Conservation (phyloP, 768 basidiomycete species). For the Dendrothele bispora region DNA sequence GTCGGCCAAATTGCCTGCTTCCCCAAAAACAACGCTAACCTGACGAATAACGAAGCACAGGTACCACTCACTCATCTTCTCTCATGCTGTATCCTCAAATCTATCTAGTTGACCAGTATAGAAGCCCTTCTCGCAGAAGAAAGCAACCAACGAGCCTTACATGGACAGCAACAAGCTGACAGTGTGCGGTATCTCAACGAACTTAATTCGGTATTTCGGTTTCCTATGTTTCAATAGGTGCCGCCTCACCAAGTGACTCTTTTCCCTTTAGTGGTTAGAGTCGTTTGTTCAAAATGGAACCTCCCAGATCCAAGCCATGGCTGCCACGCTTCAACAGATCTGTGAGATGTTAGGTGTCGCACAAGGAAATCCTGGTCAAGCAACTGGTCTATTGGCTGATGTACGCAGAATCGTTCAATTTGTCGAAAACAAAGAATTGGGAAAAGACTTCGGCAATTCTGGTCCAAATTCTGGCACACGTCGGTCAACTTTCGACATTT, state of each 20-base stretch:
- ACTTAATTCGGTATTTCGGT: constrained; percentile 57
- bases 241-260: background rate
- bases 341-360: constrained; percentile 50
- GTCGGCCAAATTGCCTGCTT: too few species aligned
- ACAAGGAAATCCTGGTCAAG: constrained; percentile 7
- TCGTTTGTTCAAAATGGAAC: constrained; percentile 78
- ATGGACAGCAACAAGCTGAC: constrained; percentile 68
- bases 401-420: constrained; percentile 36
- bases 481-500: constrained; percentile 20
- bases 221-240: background rate
- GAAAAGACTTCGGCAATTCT: constrained; percentile 39
- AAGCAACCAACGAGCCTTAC: constrained; percentile 44
- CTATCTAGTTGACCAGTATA: constrained; percentile 41
- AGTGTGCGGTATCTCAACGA: constrained; percentile 79
- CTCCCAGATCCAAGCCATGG: constrained; percentile 64
- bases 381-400: constrained; percentile 30
- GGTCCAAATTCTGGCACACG: constrained; percentile 32
- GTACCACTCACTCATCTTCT: too few species aligned
- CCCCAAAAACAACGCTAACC: too few species aligned
- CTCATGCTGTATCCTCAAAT: background rate
- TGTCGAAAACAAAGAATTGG: constrained; percentile 30
- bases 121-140: constrained; percentile 47
- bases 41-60: too few species aligned
- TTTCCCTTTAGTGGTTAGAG: constrained; percentile 69
- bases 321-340: constrained; percentile 59